phyloP scores from a whole-genome alignment of 169 alveolate genomes.

The Eimeria brunetti region DNA sequence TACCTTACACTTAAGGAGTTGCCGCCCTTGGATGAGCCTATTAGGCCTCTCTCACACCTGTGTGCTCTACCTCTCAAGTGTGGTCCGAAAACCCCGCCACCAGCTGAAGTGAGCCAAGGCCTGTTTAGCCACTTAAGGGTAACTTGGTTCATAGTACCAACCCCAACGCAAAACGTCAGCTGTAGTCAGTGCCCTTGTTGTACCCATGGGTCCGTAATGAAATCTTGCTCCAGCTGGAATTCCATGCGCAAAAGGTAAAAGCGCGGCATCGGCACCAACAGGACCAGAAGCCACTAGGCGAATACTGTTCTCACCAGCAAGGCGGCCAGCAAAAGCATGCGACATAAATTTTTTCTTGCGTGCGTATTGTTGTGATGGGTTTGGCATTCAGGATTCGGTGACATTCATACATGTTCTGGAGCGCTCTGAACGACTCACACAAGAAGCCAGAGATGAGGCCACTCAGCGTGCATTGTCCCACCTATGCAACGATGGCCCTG shows the following conservation, averaged over 20 bases:
- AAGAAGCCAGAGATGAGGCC: conserved; percentile 38
- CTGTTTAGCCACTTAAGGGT: background rate
- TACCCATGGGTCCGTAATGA: background rate
- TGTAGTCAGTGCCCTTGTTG: background rate
- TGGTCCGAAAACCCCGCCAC: conserved; percentile 16
- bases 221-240: background rate
- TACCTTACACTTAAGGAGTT: conserved; percentile 31
- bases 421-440: conserved; percentile 11
- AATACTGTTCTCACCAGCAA: background rate
- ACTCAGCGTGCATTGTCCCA: conserved; percentile 40
- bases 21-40: conserved; percentile 41
- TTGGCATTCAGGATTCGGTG: conserved; percentile 28
- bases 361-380: background rate
- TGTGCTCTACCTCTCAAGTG: conserved; percentile 4
- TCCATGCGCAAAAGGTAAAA: background rate
- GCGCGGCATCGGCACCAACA: background rate
- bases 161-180: background rate
- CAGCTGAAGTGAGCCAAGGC: conserved; percentile 18
- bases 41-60: conserved; percentile 25
- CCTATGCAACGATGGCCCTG: conserved; percentile 48
- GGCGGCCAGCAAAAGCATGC: background rate
- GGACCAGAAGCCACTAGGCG: background rate
- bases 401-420: conserved; percentile 35
- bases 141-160: too few relatives aligned
- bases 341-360: background rate